Evolutionary conservation across 139 green algal species (phyloP), one percentile per base, ranked within the genome.

Genomic region (Pseudopediastrum boryanum): DNA sequence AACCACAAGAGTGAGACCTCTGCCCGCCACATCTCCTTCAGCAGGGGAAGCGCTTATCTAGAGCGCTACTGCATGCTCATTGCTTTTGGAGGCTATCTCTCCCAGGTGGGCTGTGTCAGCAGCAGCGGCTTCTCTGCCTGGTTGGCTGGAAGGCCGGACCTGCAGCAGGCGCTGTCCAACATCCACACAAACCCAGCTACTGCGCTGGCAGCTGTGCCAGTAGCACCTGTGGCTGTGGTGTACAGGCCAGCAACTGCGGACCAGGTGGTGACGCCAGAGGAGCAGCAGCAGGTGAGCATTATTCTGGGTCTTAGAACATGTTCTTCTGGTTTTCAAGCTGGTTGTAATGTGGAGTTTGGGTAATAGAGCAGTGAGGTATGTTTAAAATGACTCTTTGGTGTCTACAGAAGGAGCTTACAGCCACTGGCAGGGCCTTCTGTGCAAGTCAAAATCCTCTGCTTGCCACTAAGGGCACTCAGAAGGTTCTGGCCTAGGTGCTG

Each of bases 51-150:
- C 7, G 90, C 93, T 25, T 97, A 97, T 82, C 90, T 98, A 54
- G 91, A 98, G 86, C 88, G 95, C 71, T 98, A 98, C 88, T 95
- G 89, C 84, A 81, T 97, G 85, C 88, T 98, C 42, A 94, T 98
- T 77, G 86, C 85, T 5, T 96, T 96, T 77, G 80, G 93, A 0
- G 90, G 81, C 21, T 98, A 94, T 85, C 85, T 98, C 61, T 81
- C 93, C 74, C 79, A 87, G 52, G 77, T 82, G 63, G 86, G 86
- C 12, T 12, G 81, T 27, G 5, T 38, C 51, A 71, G 50, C 43
- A 51, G 69, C 52, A 80, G 78, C 16, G 78, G 83, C 54, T 71
- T 86, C 36, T 61, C 75, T 70, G 69, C 75, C 12, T 44, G 61
- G 23, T 25, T 63, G 62, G 9, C 27, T 39, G 5, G 2, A 29